Evolutionary conservation across 2,329 filamentous ascomycete genomes (phyloP).

Genomic region (Magnaporthiopsis poae): DNA sequence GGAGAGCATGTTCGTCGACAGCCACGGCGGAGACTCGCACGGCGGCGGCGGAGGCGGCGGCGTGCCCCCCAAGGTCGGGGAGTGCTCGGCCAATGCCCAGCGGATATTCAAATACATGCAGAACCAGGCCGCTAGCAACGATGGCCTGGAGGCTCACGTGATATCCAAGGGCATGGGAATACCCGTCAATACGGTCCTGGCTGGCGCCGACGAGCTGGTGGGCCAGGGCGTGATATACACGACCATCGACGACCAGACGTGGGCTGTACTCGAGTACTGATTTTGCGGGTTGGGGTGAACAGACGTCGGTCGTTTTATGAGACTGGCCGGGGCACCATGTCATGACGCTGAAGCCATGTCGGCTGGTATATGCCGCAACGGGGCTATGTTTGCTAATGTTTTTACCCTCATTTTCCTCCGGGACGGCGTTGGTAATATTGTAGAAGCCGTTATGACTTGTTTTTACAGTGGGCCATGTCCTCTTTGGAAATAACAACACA

Average conservation of each 20-base stretch:
- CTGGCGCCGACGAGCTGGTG: constrained; percentile 73
- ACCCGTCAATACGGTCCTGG: constrained; percentile 59
- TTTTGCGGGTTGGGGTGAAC: too few relatives aligned
- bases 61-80: constrained; percentile 26
- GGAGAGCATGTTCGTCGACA: constrained; percentile 48
- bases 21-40: constrained; percentile 28
- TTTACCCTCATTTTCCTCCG: background rate
- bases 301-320: background rate
- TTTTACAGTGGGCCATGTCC: background rate
- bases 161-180: constrained; percentile 60
- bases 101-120: constrained; percentile 64
- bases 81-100: constrained; percentile 48
- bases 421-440: background rate
- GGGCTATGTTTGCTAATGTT: background rate
- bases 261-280: constrained; percentile 64
- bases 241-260: constrained; percentile 87
- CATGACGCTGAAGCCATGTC: background rate
- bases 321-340: background rate
- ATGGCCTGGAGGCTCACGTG: constrained; percentile 72
- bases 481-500: background rate
- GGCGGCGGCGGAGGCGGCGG: constrained; percentile 23
- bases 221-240: constrained; percentile 70
- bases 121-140: constrained; percentile 59
- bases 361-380: background rate
- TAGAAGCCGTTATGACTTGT: background rate